A percentile compares a stretch with the other conserved stretches of the same genome.
Conservation (phyloP, 257 asterid species). For the Solanum clarkiae region DNA sequence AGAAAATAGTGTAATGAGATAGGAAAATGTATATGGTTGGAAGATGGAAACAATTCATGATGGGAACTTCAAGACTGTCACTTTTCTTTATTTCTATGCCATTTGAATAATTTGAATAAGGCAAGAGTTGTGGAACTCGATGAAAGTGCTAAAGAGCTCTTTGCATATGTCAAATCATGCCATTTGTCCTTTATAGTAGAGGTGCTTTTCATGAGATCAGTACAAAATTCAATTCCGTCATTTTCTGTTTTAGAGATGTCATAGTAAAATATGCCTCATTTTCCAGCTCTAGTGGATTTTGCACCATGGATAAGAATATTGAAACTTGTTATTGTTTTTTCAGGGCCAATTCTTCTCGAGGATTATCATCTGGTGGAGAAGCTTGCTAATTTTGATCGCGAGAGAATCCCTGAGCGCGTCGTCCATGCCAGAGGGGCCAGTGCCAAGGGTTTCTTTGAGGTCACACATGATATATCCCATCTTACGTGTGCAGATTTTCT, state of each 20-base stretch:
- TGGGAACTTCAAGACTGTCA: neutral
- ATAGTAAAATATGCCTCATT: neutral
- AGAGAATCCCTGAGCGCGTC: conserved; percentile 91
- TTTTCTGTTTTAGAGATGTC: neutral
- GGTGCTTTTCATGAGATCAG: neutral
- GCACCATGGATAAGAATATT: neutral
- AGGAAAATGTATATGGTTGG: neutral
- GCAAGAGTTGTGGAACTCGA: neutral
- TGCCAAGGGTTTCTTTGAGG: conserved; percentile 98
- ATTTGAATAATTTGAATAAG: neutral
- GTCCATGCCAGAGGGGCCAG: conserved; percentile 98
- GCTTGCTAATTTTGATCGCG: conserved; percentile 81
- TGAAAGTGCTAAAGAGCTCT: neutral
- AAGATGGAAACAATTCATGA: neutral
- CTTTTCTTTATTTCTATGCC: neutral
- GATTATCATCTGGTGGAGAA: conserved; percentile 93
- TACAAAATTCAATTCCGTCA: neutral
- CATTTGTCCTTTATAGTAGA: neutral
- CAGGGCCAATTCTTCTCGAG: conserved; percentile 92
- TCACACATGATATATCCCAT: conserved; percentile 75
- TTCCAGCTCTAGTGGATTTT: neutral
- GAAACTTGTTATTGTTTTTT: neutral
- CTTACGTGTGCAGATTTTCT: conserved; percentile 96
- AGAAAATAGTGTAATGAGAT: neutral
- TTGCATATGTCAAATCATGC: neutral